Evolutionary conservation across 1,284 basidiomycete genomes (phyloP).

Genomic region (Leucoagaricus sp.): DNA sequence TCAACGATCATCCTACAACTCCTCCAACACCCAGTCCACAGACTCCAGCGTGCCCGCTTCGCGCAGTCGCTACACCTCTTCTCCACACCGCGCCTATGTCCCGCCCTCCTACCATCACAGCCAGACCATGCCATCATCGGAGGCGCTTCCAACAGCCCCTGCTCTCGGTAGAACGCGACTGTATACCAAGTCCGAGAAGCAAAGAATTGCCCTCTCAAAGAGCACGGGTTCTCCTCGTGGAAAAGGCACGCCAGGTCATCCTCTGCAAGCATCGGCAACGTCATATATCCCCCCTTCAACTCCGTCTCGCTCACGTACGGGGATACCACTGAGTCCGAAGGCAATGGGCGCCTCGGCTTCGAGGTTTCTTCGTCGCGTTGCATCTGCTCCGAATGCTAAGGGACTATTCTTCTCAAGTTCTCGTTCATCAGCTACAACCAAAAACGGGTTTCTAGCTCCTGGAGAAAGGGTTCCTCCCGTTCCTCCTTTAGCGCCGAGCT

Average conservation of each 20-base stretch:
- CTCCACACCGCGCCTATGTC: slow-evolving; percentile 32
- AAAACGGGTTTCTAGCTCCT: slow-evolving; percentile 79
- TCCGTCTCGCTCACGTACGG: slow-evolving; percentile 35
- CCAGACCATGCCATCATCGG: slow-evolving; percentile 35
- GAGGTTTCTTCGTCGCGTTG: slow-evolving; percentile 91
- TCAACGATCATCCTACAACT: slow-evolving; percentile 70
- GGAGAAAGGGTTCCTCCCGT: slow-evolving; percentile 54
- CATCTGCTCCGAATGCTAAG: slow-evolving; percentile 96
- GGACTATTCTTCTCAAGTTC: slow-evolving; percentile 73
- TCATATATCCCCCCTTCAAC: slow-evolving; percentile 41
- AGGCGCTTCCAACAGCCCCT: slow-evolving; percentile 34
- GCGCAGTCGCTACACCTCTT: slow-evolving; percentile 31
- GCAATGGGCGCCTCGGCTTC: slow-evolving; percentile 70
- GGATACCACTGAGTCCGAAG: slow-evolving; percentile 56
- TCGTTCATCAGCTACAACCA: slow-evolving; percentile 55
- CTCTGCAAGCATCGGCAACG: slow-evolving; percentile 26
- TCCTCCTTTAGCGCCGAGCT: slow-evolving; percentile 45
- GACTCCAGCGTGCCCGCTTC: slow-evolving; percentile 48
- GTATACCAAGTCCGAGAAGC: slow-evolving; percentile 63
- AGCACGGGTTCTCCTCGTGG: slow-evolving; percentile 30
- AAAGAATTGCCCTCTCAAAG: slow-evolving; percentile 33
- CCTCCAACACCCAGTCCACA: slow-evolving; percentile 67
- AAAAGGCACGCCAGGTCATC: slow-evolving; percentile 35
- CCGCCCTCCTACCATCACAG: slow-evolving; percentile 27
- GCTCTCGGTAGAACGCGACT: slow-evolving; percentile 38